These are phyloP conservation scores for Rasamsonia emersonii DNA, from an alignment of 2,329 filamentous ascomycete species.

Conservation along the genomic window DNA sequence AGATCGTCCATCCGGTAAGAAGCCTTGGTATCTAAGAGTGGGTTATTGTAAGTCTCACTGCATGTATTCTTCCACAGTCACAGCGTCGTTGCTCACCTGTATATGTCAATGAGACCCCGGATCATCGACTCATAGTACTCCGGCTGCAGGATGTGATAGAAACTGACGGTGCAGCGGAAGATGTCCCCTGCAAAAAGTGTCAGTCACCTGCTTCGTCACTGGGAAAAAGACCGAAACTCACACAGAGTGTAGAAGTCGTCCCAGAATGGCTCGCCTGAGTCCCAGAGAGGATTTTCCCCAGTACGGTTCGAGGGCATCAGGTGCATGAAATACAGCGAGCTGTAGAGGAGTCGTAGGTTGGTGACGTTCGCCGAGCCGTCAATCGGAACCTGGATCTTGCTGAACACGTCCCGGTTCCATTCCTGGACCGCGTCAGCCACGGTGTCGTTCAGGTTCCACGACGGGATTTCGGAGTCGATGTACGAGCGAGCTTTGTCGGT, in stretches of 20 bases:
- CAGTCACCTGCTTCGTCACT: too few species aligned
- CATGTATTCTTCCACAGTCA: conserved; percentile 1
- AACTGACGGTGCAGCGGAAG: conserved; percentile 57
- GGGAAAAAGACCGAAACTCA: too few species aligned
- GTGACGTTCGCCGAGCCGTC: conserved; percentile 22
- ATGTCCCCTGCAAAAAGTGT: conserved; percentile 58
- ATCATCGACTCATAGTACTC: conserved; percentile 56
- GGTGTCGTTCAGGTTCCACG: conserved; percentile 51
- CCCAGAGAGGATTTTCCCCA: conserved; percentile 61
- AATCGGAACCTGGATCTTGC: conserved; percentile 32
- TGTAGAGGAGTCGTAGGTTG: conserved; percentile 21
- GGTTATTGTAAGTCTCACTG: background rate
- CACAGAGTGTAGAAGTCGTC: conserved; percentile 58
- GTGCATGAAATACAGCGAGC: conserved; percentile 53
- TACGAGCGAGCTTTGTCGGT: conserved; percentile 54
- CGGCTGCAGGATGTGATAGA: conserved; percentile 59
- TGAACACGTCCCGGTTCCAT: conserved; percentile 52
- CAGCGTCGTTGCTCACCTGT: conserved; percentile 39
- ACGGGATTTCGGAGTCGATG: conserved; percentile 56
- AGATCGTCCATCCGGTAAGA: conserved; percentile 57
- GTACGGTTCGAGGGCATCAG: conserved; percentile 62
- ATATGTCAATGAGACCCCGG: conserved; percentile 60
- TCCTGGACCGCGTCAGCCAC: conserved; percentile 43
- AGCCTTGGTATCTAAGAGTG: conserved; percentile 38
- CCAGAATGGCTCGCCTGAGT: conserved; percentile 57